Conservation (phyloP, 1,284 basidiomycete genomes). For the Ustilago lituana region DNA sequence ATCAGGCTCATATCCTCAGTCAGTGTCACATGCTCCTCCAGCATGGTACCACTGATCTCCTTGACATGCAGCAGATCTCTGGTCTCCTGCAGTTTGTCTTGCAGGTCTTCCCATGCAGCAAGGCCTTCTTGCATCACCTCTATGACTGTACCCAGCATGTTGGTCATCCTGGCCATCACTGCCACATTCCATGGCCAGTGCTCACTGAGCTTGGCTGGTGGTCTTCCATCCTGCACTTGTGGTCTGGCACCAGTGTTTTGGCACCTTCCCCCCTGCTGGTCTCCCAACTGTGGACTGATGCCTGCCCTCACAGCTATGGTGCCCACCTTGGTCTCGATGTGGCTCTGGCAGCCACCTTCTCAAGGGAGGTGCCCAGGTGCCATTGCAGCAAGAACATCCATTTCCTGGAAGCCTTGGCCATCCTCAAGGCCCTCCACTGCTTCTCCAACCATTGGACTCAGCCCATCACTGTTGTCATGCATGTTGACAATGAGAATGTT, state of each 20-base stretch:
- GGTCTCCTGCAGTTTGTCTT: neutral
- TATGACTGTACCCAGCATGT: too few species aligned
- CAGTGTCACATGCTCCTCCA: too few species aligned
- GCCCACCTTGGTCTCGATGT: neutral
- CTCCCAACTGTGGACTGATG: neutral
- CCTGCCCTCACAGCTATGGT: neutral
- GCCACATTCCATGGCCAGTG: neutral
- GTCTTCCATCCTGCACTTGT: neutral
- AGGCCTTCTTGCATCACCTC: neutral
- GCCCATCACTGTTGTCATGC: neutral
- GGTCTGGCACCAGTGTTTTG: too few species aligned
- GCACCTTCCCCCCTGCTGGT: neutral
- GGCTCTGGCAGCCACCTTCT: neutral
- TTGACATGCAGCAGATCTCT: neutral
- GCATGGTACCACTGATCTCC: neutral
- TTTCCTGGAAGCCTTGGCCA: constrained; percentile 3
- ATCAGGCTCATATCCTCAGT: neutral
- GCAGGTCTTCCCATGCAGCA: neutral
- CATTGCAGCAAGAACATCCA: constrained; percentile 1
- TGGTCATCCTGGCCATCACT: too few species aligned
- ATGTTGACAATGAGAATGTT: constrained; percentile 1
- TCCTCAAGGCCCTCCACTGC: neutral
- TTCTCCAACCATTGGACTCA: neutral
- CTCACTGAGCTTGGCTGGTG: neutral
- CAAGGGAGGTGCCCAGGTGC: neutral